A percentile compares a stretch with the other conserved stretches of the same genome.
phyloP scores from a whole-genome alignment of 352 stramenopile genomes.

The Ophiocytium majus region DNA sequence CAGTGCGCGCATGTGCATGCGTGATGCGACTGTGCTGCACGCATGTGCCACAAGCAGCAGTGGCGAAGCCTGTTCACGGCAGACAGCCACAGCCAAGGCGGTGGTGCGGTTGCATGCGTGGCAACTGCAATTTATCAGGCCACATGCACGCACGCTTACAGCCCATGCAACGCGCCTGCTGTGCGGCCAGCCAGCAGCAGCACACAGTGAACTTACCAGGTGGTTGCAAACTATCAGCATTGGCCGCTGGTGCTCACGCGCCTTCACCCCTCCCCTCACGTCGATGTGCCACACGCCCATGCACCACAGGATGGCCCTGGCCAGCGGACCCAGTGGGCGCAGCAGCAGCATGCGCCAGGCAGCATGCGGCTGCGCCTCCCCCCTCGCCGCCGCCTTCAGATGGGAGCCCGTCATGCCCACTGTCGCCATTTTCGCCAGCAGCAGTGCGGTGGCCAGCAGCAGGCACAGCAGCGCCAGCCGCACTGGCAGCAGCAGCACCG shows the following conservation, averaged over 20 bases:
- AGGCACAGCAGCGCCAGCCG: background rate
- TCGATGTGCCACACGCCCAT: constrained; percentile 1
- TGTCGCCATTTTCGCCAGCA: background rate
- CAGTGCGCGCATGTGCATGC: background rate
- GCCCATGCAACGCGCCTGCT: background rate
- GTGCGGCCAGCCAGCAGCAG: background rate
- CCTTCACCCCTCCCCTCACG: background rate
- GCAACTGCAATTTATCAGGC: background rate
- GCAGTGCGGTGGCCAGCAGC: background rate
- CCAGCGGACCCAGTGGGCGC: background rate
- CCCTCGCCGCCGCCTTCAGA: background rate
- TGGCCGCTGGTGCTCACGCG: background rate
- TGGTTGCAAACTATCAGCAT: background rate
- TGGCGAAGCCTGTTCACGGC: background rate
- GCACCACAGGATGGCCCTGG: background rate
- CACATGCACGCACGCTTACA: too few species aligned
- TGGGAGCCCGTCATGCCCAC: background rate
- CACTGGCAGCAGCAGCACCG: background rate
- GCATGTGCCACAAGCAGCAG: background rate
- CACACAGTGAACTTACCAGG: background rate
- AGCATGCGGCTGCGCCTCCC: background rate
- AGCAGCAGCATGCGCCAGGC: background rate
- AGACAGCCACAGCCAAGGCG: background rate
- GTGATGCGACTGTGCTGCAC: too few species aligned
- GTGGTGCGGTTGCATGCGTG: background rate